Conservation (phyloP, 2,329 filamentous ascomycete species). For the Thermomyces lanuginosus region DNA sequence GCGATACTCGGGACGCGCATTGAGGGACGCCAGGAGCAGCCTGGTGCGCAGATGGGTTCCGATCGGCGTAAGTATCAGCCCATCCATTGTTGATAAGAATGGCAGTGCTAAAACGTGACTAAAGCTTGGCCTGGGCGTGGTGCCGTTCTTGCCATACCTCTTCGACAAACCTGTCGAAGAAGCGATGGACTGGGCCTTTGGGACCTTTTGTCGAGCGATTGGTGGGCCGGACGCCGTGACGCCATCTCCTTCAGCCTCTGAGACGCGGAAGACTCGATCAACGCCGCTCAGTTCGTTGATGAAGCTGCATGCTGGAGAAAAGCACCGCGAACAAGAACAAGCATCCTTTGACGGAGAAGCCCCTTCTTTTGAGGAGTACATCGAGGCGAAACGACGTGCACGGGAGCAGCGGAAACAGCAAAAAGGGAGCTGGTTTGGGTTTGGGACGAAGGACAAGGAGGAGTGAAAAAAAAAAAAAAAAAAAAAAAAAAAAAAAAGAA, state of each 20-base stretch:
- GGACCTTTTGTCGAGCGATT: constrained; percentile 58
- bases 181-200: constrained; percentile 79
- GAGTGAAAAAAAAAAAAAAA: constrained; percentile 3
- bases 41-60: constrained; percentile 70
- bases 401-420: constrained; percentile 14
- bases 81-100: neutral
- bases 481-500: too few species aligned
- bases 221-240: constrained; percentile 47
- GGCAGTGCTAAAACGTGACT: constrained; percentile 1
- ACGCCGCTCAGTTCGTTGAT: constrained; percentile 12
- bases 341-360: constrained; percentile 6
- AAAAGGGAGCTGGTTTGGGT: constrained; percentile 8
- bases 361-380: constrained; percentile 21
- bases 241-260: constrained; percentile 13
- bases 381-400: constrained; percentile 13
- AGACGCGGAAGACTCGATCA: constrained; percentile 6
- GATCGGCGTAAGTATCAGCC: constrained; percentile 56
- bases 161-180: constrained; percentile 90
- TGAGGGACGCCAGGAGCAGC: constrained; percentile 67
- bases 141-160: constrained; percentile 67
- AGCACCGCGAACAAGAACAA: constrained; percentile 5
- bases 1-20: constrained; percentile 66
- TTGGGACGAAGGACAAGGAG: constrained; percentile 7
- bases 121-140: constrained; percentile 50
- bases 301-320: constrained; percentile 10